Evolutionary conservation across 2,329 filamentous ascomycete species (phyloP), one percentile per base, ranked within the genome.

Genomic region (Hansfordia pulvinata): DNA sequence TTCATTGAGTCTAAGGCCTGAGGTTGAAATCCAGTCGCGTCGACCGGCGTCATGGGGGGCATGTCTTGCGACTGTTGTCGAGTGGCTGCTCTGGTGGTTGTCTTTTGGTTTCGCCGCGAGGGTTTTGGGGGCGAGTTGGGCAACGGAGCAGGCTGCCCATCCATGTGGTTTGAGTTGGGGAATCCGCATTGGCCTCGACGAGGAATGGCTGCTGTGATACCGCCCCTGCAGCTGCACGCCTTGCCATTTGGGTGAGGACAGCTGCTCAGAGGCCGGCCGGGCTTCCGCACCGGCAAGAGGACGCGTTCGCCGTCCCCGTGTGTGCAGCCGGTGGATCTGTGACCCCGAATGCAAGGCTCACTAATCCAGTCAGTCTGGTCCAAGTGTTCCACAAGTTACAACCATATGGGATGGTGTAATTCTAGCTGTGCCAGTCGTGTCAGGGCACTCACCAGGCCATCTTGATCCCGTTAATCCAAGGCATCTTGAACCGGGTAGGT

Each of bases 361-460:
- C 76, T 82, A 39, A 20, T 23, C 31, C 26, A 31, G 26, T 28
- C 20, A 22, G 22, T 29, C 8, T 23, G 18, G 23, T 20, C 13
- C 20, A 16, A 19, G 15, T 19, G 12, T 25, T 8, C 7, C 4
- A 24, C 11, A 16, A 19, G 10, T 17, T 14, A 19, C 12, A 20
- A 10, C 9, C 19, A 20, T 11, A 25, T 10, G 11, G 17, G 26
- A 23, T 23, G 27, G 19, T 22, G 5, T 18, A 8, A 29, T 24
- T 14, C 23, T 23, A 27, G 25, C 10, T 20, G 13, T 12, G 28
- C 19, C 20, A 29, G n/a, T n/a, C n/a, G n/a, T n/a, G n/a, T n/a
- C n/a, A n/a, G n/a, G n/a, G n/a, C n/a, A 60, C 74, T 43, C 65
- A 81, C 76, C 76, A 81, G 46, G 76, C 76, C 64, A 81, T 78